phyloP scores from a whole-genome alignment of 352 stramenopile species.

The Nothophytophthora sp. region DNA sequence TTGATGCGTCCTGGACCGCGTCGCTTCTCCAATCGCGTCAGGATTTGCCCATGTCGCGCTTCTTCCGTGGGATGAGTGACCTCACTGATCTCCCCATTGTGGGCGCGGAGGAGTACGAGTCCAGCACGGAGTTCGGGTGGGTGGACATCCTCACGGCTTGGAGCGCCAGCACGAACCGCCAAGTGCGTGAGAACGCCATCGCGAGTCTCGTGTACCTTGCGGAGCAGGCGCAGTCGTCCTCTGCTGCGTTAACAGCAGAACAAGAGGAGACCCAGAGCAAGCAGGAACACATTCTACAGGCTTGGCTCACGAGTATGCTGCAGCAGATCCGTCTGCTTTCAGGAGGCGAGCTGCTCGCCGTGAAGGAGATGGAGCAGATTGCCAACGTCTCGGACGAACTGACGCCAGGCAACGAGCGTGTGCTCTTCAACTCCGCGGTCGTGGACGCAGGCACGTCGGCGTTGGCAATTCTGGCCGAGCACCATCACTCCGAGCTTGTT shows the following conservation, averaged over 20 bases:
- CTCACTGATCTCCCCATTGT: conserved; percentile 71
- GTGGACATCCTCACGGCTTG: conserved; percentile 80
- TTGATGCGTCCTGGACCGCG: conserved; percentile 34
- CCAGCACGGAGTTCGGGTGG: conserved; percentile 76
- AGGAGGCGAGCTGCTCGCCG: conserved; percentile 65
- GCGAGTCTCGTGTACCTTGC: conserved; percentile 66
- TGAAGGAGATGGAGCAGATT: conserved; percentile 80
- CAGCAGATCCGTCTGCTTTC: conserved; percentile 65
- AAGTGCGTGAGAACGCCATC: conserved; percentile 68
- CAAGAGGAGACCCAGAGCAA: conserved; percentile 28
- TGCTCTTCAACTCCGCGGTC: conserved; percentile 69
- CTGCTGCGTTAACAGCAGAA: neutral
- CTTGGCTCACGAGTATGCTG: conserved; percentile 77
- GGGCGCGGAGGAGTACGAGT: conserved; percentile 77
- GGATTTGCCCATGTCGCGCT: conserved; percentile 64
- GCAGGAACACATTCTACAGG: conserved; percentile 71
- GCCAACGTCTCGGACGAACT: conserved; percentile 71
- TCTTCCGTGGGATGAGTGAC: conserved; percentile 56
- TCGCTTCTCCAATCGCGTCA: conserved; percentile 59
- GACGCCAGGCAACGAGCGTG: conserved; percentile 73
- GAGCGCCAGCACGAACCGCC: conserved; percentile 51
- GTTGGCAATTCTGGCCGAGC: conserved; percentile 66
- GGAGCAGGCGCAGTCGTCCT: conserved; percentile 26
- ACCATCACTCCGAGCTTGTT: conserved; percentile 66
- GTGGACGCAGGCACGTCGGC: conserved; percentile 69